These are phyloP conservation scores for Colletotrichum neosansevieriae DNA, from an alignment of 2,329 filamentous ascomycete genomes.

Conservation along the genomic window DNA sequence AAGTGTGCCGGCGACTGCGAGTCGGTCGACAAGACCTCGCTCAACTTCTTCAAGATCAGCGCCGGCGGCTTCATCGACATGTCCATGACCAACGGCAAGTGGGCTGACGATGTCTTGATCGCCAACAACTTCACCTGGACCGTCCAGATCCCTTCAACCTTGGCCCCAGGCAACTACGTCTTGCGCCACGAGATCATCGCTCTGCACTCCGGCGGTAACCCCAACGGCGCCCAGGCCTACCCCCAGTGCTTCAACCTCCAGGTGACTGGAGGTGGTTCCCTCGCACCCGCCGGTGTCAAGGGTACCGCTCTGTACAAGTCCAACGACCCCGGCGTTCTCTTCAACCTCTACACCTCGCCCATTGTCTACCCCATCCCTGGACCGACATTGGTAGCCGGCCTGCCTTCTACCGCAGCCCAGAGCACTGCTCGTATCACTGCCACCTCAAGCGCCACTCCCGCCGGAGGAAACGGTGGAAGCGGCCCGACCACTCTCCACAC, in stretches of 20 bases:
- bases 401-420: slow-evolving; percentile 37
- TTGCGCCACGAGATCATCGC: slow-evolving; percentile 68
- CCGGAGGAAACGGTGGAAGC: slow-evolving; percentile 28
- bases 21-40: slow-evolving; percentile 60
- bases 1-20: slow-evolving; percentile 64
- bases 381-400: slow-evolving; percentile 44
- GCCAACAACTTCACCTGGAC: slow-evolving; percentile 60
- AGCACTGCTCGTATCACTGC: slow-evolving; percentile 24
- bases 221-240: slow-evolving; percentile 61
- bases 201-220: slow-evolving; percentile 60
- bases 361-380: slow-evolving; percentile 49
- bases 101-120: slow-evolving; percentile 68
- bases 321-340: slow-evolving; percentile 50
- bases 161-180: slow-evolving; percentile 66
- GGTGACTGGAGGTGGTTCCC: slow-evolving; percentile 55
- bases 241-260: slow-evolving; percentile 64
- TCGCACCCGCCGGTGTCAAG: slow-evolving; percentile 47
- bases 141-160: slow-evolving; percentile 59
- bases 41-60: slow-evolving; percentile 72
- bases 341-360: slow-evolving; percentile 50
- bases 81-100: slow-evolving; percentile 57
- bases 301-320: slow-evolving; percentile 53
- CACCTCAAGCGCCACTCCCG: slow-evolving; percentile 40
- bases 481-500: slow-evolving; percentile 29
- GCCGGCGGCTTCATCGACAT: slow-evolving; percentile 63